phyloP scores from a whole-genome alignment of 1,139 yeast species.

The Blastobotrys persicus region DNA sequence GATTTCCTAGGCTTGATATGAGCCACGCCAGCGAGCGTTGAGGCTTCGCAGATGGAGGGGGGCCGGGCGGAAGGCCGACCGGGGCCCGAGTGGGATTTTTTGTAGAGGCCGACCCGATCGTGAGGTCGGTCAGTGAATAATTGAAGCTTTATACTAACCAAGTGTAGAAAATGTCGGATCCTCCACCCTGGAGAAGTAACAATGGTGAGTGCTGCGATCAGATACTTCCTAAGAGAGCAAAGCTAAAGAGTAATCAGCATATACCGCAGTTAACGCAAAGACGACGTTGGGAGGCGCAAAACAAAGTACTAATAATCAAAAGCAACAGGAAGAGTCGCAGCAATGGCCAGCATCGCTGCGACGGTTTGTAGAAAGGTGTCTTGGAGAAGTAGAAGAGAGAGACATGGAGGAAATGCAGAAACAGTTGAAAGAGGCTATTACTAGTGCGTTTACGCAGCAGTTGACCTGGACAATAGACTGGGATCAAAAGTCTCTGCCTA shows the following conservation, averaged over 20 bases:
- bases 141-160: too few relatives aligned
- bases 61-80: too few relatives aligned
- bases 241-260: constrained; percentile 14
- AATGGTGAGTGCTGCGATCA: constrained; percentile 1
- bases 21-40: too few relatives aligned
- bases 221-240: background rate
- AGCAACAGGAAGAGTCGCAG: constrained; percentile 9
- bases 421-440: constrained; percentile 49
- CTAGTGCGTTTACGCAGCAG: constrained; percentile 48
- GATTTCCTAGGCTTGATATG: too few relatives aligned
- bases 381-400: constrained; percentile 40
- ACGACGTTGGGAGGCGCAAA: constrained; percentile 16
- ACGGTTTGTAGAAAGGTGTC: constrained; percentile 48
- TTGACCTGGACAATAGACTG: constrained; percentile 59
- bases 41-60: too few relatives aligned
- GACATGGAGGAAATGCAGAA: constrained; percentile 40
- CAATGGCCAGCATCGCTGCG: constrained; percentile 51
- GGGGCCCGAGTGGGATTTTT: too few relatives aligned
- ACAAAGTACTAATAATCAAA: constrained; percentile 10
- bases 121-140: too few relatives aligned
- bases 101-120: too few relatives aligned
- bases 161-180: background rate
- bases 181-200: constrained; percentile 2
- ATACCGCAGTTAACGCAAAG: constrained; percentile 19
- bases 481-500: constrained; percentile 55